Evolutionary conservation across 1,139 yeast species (phyloP).

Genomic region (Lodderomyces oxycetoniae): DNA sequence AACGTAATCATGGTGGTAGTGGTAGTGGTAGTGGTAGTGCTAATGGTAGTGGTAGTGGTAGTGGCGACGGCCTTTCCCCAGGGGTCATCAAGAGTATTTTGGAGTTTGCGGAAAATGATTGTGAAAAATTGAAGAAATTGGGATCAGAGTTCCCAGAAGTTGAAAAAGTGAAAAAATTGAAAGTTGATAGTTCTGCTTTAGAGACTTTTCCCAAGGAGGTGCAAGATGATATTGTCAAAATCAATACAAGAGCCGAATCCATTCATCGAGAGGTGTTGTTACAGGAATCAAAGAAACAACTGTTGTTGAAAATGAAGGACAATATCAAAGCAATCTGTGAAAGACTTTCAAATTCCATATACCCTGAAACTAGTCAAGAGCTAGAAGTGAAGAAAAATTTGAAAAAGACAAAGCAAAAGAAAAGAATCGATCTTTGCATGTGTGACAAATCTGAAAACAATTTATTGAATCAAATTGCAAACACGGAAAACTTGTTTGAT

Average conservation of each 20-base stretch:
- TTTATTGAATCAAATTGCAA: slow-evolving; percentile 11
- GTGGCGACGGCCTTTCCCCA: no score
- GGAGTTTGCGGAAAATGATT: slow-evolving; percentile 12
- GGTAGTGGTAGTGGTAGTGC: no score
- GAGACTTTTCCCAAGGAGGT: slow-evolving; percentile 29
- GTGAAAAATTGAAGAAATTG: slow-evolving; percentile 14
- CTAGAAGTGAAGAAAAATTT: slow-evolving; percentile 12
- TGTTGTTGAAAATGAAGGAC: slow-evolving; percentile 32
- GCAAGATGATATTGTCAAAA: slow-evolving; percentile 17
- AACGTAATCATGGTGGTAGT: slow-evolving; percentile 6
- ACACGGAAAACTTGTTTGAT: slow-evolving; percentile 18
- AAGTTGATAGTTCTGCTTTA: slow-evolving; percentile 26
- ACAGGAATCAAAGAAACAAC: slow-evolving; percentile 17
- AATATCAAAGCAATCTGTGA: slow-evolving; percentile 37
- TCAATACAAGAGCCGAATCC: slow-evolving; percentile 21
- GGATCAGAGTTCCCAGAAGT: slow-evolving; percentile 41
- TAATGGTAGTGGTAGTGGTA: no score
- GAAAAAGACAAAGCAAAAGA: slow-evolving; percentile 24
- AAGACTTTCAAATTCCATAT: slow-evolving; percentile 15
- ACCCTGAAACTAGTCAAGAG: slow-evolving; percentile 12
- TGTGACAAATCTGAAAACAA: slow-evolving; percentile 21
- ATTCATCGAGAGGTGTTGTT: slow-evolving; percentile 18
- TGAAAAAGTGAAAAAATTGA: slow-evolving; percentile 27
- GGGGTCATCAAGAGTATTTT: no score
- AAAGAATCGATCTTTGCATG: slow-evolving; percentile 31